Evolutionary conservation across 768 basidiomycete species (phyloP).

Genomic region (Cystofilobasidium capitatum): DNA sequence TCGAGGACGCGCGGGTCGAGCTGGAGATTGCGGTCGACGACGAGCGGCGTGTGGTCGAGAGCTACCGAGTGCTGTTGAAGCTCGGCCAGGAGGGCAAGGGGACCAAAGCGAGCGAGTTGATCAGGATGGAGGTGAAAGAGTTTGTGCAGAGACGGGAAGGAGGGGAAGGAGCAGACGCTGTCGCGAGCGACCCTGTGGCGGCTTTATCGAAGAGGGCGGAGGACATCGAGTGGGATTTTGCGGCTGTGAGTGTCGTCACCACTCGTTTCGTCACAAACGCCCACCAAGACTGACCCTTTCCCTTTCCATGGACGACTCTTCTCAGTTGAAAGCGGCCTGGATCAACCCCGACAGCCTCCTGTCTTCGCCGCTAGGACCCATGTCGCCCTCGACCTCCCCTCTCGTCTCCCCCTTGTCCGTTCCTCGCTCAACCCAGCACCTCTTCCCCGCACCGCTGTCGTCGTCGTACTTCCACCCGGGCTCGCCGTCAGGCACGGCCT

Average conservation of each 20-base stretch:
- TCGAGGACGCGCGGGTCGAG: constrained; percentile 71
- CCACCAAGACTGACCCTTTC: neutral
- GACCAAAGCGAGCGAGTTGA: neutral
- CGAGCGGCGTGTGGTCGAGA: constrained; percentile 54
- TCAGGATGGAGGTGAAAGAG: constrained; percentile 8
- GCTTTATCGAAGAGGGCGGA: constrained; percentile 32
- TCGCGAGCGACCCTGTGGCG: constrained; percentile 37
- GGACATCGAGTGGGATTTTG: constrained; percentile 11
- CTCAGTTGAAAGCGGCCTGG: constrained; percentile 2
- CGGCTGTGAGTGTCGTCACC: neutral
- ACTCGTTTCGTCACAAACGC: neutral
- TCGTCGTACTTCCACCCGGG: neutral
- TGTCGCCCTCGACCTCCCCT: neutral
- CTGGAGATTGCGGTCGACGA: constrained; percentile 69
- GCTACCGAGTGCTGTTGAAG: constrained; percentile 59
- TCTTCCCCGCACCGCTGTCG: neutral
- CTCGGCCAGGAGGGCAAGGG: constrained; percentile 35
- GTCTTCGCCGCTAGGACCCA: neutral
- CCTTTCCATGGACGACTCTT: neutral
- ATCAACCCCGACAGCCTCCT: constrained; percentile 5
- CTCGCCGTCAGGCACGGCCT: neutral
- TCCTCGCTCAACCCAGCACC: neutral
- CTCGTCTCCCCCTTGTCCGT: neutral
- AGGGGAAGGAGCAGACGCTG: constrained; percentile 38
- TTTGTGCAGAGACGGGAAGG: constrained; percentile 3